Evolutionary conservation across 192 early-diverging fungal species (phyloP).

Genomic region (Backusella tuberculispora): DNA sequence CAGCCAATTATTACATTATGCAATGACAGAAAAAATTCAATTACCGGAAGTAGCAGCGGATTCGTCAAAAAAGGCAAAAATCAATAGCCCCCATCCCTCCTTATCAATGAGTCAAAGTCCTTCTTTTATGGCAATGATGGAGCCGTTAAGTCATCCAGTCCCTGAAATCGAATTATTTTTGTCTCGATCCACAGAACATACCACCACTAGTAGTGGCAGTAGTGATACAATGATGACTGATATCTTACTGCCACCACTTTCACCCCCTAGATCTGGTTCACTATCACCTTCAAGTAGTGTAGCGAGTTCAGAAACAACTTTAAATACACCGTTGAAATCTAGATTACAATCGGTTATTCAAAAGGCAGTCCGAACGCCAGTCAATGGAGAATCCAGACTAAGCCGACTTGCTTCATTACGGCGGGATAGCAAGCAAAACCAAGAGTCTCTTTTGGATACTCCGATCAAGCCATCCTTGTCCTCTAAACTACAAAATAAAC

Average conservation of each 20-base stretch:
- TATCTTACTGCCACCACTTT: not conserved
- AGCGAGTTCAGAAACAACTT: not conserved
- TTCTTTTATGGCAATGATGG: constrained; percentile 12
- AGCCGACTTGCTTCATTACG: not conserved
- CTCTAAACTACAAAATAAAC: not conserved
- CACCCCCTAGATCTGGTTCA: not conserved
- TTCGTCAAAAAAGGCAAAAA: not conserved
- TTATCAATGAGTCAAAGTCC: not conserved
- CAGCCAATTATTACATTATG: not conserved
- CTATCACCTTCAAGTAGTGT: not conserved
- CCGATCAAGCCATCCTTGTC: not conserved
- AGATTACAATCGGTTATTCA: not conserved
- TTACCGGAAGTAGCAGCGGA: constrained; percentile 7
- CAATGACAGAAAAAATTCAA: constrained; percentile 15
- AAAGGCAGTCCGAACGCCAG: not conserved
- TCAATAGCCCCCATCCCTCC: not conserved
- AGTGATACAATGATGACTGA: no score
- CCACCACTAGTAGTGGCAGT: no score
- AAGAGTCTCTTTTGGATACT: not conserved
- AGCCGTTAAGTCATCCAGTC: not conserved
- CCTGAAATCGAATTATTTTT: constrained; percentile 15
- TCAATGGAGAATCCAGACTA: not conserved
- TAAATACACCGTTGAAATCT: not conserved
- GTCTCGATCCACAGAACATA: not conserved
- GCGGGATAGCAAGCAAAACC: not conserved